Evolutionary conservation across 148 eudicot genomes (phyloP).

Genomic region (Nepenthes mirabilis): DNA sequence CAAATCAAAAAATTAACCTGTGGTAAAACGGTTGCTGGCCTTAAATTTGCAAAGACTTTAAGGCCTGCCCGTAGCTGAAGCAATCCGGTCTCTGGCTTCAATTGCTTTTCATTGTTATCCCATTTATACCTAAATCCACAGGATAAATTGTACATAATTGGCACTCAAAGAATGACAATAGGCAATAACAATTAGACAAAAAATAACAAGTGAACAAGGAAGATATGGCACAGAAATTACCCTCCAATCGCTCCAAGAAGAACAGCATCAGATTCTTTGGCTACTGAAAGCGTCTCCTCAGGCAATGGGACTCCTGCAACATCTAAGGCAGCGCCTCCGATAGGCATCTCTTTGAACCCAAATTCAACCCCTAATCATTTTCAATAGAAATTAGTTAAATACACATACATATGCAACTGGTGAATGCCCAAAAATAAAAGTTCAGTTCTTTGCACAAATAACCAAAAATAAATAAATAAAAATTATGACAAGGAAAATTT

Average conservation of each 20-base stretch:
- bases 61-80: slow-evolving; percentile 95
- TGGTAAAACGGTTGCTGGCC: slow-evolving; percentile 89
- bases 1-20: slow-evolving; percentile 36
- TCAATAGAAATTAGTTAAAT: background rate
- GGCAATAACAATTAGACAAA: background rate
- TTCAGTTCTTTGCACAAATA: too few species aligned
- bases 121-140: slow-evolving; percentile 58
- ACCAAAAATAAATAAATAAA: too few species aligned
- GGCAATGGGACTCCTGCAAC: slow-evolving; percentile 87
- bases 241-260: slow-evolving; percentile 98
- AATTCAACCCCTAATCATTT: slow-evolving; percentile 33
- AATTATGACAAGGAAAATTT: too few species aligned
- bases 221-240: slow-evolving; percentile 16
- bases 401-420: background rate
- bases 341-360: slow-evolving; percentile 69
- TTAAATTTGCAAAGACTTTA: slow-evolving; percentile 88
- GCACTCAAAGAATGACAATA: too few species aligned
- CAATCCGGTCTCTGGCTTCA: slow-evolving; percentile 94
- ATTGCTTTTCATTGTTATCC: slow-evolving; percentile 80
- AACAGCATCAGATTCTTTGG: slow-evolving; percentile 82
- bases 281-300: slow-evolving; percentile 69
- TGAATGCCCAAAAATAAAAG: too few species aligned
- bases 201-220: background rate
- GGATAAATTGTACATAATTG: background rate
- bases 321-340: slow-evolving; percentile 89